Percentiles rank a stretch among this genome's conserved stretches.
Conservation (phyloP, 176 grass and related monocot genomes). For the Aegilops speltoides region DNA sequence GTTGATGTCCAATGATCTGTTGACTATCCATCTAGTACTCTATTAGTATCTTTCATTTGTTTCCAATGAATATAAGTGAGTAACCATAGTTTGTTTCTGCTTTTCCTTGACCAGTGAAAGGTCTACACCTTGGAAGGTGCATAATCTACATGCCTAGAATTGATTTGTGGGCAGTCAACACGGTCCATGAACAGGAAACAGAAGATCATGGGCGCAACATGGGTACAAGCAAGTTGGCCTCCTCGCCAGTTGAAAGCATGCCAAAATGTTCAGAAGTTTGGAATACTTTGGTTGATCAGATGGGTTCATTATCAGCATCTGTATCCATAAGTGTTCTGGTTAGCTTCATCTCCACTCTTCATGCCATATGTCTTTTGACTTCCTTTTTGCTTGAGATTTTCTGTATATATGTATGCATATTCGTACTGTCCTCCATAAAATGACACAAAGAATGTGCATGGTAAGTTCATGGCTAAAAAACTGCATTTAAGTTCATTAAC, state of each 20-base stretch:
- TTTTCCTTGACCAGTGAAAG: constrained; percentile 66
- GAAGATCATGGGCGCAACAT: constrained; percentile 33
- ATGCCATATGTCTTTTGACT: constrained; percentile 9
- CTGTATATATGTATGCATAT: neutral
- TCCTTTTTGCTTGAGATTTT: neutral
- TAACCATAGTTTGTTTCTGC: constrained; percentile 19
- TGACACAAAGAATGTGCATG: constrained; percentile 13
- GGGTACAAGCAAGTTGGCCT: constrained; percentile 2
- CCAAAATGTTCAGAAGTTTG: constrained; percentile 67
- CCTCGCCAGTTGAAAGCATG: constrained; percentile 8
- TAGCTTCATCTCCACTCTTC: constrained; percentile 31
- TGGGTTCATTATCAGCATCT: constrained; percentile 74
- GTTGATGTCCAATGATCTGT: constrained; percentile 19
- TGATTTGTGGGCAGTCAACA: constrained; percentile 88
- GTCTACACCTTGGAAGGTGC: constrained; percentile 69
- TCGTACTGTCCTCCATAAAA: neutral
- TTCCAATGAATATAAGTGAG: constrained; percentile 3
- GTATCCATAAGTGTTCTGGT: constrained; percentile 90
- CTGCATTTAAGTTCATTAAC: constrained; percentile 12
- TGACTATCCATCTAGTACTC: neutral
- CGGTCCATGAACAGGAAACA: constrained; percentile 30
- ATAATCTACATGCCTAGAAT: constrained; percentile 98
- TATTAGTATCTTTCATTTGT: constrained; percentile 30
- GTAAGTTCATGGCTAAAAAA: neutral
- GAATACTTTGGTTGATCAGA: constrained; percentile 86